Evolutionary conservation across 805 yeast species (phyloP).

Genomic region (Cyberlindnera sargentensis): DNA sequence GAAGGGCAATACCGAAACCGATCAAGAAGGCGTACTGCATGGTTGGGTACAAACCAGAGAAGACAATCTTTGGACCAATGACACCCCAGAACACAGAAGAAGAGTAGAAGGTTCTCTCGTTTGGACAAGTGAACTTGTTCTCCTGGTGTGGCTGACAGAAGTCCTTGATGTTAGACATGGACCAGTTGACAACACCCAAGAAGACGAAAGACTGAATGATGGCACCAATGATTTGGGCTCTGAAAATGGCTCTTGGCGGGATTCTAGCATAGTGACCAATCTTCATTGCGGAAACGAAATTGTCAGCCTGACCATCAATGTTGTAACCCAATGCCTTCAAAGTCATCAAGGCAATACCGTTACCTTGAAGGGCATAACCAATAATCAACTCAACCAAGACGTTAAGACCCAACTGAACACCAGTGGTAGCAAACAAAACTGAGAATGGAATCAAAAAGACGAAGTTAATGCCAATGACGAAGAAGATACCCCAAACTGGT

Average conservation of each 20-base stretch:
- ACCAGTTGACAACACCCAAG: slow-evolving; percentile 31
- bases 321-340: slow-evolving; percentile 49
- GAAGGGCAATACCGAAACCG: slow-evolving; percentile 35
- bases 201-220: slow-evolving; percentile 23
- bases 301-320: slow-evolving; percentile 58
- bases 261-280: slow-evolving; percentile 45
- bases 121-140: slow-evolving; percentile 36
- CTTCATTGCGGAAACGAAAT: slow-evolving; percentile 41
- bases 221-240: slow-evolving; percentile 34
- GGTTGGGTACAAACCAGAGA: slow-evolving; percentile 51
- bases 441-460: slow-evolving; percentile 46
- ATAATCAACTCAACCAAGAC: slow-evolving; percentile 49
- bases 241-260: slow-evolving; percentile 53
- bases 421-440: slow-evolving; percentile 41
- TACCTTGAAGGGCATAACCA: slow-evolving; percentile 46
- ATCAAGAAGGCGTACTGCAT: slow-evolving; percentile 58
- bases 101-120: slow-evolving; percentile 34
- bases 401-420: slow-evolving; percentile 41
- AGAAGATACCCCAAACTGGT: slow-evolving; percentile 57
- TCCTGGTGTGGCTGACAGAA: slow-evolving; percentile 29
- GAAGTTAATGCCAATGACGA: slow-evolving; percentile 43
- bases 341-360: slow-evolving; percentile 46
- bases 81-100: slow-evolving; percentile 43
- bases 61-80: slow-evolving; percentile 49
- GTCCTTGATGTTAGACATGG: slow-evolving; percentile 26